phyloP scores from a whole-genome alignment of 2,329 filamentous ascomycete species.

The Incumbomyces lentus region DNA sequence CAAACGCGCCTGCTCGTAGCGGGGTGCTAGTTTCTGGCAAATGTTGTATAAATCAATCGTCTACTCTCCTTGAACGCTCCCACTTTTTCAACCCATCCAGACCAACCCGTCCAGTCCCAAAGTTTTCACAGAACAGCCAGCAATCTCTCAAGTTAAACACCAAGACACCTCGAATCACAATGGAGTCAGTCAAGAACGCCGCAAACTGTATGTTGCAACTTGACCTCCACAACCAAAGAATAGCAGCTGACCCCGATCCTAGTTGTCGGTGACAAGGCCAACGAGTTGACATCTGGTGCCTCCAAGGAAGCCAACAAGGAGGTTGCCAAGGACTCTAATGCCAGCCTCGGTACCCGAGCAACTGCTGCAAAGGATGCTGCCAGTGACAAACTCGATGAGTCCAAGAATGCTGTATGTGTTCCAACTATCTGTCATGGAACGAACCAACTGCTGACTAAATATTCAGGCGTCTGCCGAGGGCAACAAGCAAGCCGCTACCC shows the following conservation, averaged over 20 bases:
- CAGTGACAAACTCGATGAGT: constrained; percentile 44
- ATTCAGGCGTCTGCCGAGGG: constrained; percentile 18
- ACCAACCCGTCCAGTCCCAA: background rate
- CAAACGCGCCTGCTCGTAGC: background rate
- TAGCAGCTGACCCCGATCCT: constrained; percentile 47
- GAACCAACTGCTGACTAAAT: constrained; percentile 7
- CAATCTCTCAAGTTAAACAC: constrained; percentile 6
- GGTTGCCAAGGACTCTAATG: constrained; percentile 53
- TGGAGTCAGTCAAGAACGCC: constrained; percentile 20
- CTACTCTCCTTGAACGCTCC: background rate
- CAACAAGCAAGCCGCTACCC: constrained; percentile 20
- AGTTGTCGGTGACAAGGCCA: constrained; percentile 53
- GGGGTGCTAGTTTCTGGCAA: background rate
- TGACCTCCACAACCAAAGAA: constrained; percentile 23
- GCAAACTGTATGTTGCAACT: constrained; percentile 15
- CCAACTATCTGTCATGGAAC: background rate
- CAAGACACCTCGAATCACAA: constrained; percentile 10
- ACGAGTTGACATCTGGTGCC: constrained; percentile 45
- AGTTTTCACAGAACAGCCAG: too few relatives aligned
- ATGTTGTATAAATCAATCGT: background rate
- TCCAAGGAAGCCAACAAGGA: constrained; percentile 63
- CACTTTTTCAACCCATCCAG: constrained; percentile 6
- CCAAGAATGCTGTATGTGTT: constrained; percentile 35
- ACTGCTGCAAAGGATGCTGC: constrained; percentile 43
- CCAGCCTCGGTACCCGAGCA: constrained; percentile 43